These are phyloP conservation scores for Talaromyces sp. DNA, from an alignment of 2,329 filamentous ascomycete species.

Conservation along the genomic window DNA sequence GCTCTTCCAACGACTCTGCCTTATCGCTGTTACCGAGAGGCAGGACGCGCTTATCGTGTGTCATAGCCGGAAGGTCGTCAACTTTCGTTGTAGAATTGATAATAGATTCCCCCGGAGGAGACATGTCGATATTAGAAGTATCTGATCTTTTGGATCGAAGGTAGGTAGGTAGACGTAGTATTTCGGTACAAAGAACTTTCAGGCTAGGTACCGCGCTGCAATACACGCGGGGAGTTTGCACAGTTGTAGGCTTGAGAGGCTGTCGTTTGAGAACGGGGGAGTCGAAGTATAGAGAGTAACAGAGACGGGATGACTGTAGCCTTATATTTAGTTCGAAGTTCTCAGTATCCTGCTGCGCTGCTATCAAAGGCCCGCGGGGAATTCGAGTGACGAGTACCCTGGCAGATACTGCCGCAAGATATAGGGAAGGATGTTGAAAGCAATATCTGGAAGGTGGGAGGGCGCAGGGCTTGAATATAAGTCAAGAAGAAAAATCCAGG, in stretches of 20 bases:
- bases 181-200: too few relatives aligned
- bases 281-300: too few relatives aligned
- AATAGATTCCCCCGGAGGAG: neutral
- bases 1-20: slow-evolving; percentile 55
- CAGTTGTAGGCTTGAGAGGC: too few relatives aligned
- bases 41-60: slow-evolving; percentile 26
- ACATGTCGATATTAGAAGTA: neutral
- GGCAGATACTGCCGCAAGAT: slow-evolving; percentile 4
- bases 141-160: neutral
- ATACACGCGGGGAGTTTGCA: too few relatives aligned
- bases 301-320: neutral
- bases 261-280: too few relatives aligned
- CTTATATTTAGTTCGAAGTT: neutral
- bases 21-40: slow-evolving; percentile 25
- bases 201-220: too few relatives aligned
- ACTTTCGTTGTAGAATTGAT: neutral
- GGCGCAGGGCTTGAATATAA: neutral
- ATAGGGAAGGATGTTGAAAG: neutral
- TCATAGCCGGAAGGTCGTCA: slow-evolving; percentile 6
- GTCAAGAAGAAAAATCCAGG: neutral
- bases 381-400: slow-evolving; percentile 12
- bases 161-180: neutral
- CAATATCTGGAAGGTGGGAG: neutral
- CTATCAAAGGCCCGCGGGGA: neutral
- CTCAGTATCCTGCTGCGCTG: slow-evolving; percentile 1